phyloP scores from a whole-genome alignment of 192 early-diverging fungal species.

The Backusella australiensis region DNA sequence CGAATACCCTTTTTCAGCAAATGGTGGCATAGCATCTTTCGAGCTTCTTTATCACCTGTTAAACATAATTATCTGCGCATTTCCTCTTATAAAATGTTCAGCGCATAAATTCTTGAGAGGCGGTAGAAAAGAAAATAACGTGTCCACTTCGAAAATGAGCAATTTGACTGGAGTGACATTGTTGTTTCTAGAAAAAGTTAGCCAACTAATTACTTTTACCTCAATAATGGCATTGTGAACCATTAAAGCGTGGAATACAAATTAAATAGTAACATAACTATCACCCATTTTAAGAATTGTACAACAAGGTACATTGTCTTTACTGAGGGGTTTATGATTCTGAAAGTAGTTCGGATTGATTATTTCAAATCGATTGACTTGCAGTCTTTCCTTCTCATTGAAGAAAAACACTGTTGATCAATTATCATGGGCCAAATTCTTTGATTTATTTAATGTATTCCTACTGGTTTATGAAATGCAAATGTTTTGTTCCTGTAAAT shows the following conservation, averaged over 20 bases:
- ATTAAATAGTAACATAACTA: background rate
- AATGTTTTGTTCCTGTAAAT: background rate
- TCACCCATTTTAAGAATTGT: background rate
- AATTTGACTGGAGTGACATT: constrained; percentile 6
- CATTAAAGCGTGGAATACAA: background rate
- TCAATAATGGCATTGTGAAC: background rate
- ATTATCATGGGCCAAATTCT: background rate
- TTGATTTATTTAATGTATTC: background rate
- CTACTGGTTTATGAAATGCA: background rate
- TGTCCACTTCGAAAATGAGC: background rate
- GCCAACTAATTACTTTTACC: background rate
- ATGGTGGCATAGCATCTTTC: background rate
- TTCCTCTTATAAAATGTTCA: background rate
- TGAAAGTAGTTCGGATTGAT: background rate
- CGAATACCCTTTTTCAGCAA: background rate
- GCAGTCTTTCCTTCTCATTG: background rate
- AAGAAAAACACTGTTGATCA: background rate
- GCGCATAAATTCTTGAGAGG: background rate
- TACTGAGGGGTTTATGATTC: background rate
- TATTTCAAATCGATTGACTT: background rate
- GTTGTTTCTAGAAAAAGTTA: background rate
- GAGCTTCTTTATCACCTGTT: background rate
- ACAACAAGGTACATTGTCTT: background rate
- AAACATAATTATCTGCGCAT: background rate
- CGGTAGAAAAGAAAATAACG: background rate